Conservation (phyloP, 768 basidiomycete genomes). For the Punctularia strigosozonata region DNA sequence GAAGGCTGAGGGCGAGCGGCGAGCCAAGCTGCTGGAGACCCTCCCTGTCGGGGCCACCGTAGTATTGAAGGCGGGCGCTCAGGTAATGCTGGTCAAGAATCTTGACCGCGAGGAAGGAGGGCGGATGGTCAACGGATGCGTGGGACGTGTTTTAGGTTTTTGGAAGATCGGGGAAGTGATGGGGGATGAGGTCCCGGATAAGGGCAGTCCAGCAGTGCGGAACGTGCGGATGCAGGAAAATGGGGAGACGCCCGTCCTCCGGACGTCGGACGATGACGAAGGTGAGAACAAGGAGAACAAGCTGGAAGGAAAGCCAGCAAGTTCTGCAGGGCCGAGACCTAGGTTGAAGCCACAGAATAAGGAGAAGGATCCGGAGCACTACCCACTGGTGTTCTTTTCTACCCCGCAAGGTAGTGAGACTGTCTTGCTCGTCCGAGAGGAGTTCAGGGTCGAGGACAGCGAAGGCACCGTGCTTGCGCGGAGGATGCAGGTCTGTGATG, state of each 20-base stretch:
- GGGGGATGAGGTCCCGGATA: not conserved
- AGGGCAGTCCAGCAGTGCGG: constrained; percentile 1
- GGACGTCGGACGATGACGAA: constrained; percentile 20
- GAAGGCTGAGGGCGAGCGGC: constrained; percentile 24
- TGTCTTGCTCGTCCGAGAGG: constrained; percentile 37
- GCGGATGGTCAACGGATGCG: constrained; percentile 57
- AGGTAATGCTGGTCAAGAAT: constrained; percentile 67
- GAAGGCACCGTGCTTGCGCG: constrained; percentile 38
- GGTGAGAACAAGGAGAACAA: constrained; percentile 12
- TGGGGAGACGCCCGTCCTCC: not conserved
- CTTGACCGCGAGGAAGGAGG: constrained; percentile 30
- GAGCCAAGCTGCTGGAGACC: constrained; percentile 44
- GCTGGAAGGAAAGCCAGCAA: not conserved
- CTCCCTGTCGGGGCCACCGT: constrained; percentile 50
- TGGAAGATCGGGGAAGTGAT: constrained; percentile 14
- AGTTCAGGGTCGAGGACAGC: constrained; percentile 40
- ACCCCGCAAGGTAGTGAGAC: constrained; percentile 30
- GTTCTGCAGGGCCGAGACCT: too few species aligned
- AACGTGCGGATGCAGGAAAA: constrained; percentile 7
- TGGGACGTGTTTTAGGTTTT: constrained; percentile 53
- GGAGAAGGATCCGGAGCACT: constrained; percentile 26
- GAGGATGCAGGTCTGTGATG: constrained; percentile 25
- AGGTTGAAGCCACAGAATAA: constrained; percentile 16
- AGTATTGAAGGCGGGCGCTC: constrained; percentile 46
- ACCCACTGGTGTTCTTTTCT: constrained; percentile 35